phyloP scores from a whole-genome alignment of 305 asterid species.

The Fraxinus latifolia region DNA sequence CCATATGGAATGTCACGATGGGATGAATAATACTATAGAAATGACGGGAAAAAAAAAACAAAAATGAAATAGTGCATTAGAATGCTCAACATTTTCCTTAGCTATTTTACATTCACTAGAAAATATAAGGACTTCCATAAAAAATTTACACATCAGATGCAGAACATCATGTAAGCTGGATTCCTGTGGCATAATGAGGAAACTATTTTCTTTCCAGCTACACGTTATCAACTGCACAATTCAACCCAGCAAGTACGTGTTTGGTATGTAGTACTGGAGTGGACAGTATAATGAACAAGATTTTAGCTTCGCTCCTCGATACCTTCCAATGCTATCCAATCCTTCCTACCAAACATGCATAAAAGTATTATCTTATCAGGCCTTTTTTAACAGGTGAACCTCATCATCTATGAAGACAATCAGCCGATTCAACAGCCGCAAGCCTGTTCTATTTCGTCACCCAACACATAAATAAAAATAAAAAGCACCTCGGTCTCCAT shows the following conservation, averaged over 20 bases:
- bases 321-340: background rate
- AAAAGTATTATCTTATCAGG: background rate
- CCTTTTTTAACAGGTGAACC: background rate
- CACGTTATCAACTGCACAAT: background rate
- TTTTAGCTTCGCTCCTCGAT: background rate
- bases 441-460: background rate
- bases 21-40: too few species aligned
- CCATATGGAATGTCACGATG: background rate
- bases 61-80: background rate
- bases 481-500: background rate
- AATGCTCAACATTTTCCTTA: background rate
- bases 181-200: background rate
- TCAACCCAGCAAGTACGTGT: background rate
- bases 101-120: background rate
- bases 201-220: background rate
- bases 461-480: background rate
- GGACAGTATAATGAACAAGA: background rate
- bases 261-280: background rate
- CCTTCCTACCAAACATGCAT: background rate
- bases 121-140: background rate
- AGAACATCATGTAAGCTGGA: background rate
- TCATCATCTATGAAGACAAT: background rate
- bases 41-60: background rate
- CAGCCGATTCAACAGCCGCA: background rate
- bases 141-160: background rate